Evolutionary conservation across 1,284 basidiomycete species (phyloP), one percentile per base, ranked within the genome.

Genomic region (Boletellus deceptivus): DNA sequence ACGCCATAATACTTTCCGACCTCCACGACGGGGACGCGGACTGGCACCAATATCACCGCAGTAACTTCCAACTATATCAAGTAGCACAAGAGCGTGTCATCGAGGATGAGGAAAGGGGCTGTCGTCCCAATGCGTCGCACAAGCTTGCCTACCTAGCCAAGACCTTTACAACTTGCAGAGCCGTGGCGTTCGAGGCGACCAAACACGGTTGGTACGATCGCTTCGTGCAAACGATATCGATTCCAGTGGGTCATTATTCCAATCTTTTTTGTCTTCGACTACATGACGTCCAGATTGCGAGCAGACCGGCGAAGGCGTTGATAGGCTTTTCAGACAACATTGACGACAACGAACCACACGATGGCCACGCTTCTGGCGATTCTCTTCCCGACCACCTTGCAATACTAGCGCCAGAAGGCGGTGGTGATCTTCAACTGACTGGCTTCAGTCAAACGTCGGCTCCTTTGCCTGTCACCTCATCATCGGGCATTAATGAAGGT

Each of bases 141-240:
- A 71, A 69, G 46, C 68, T 77, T 43, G 53, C 55, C n/a, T 60
- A 71, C 46, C 57, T 75, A 6, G 76, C 76, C 10, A 61, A 69
- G 40, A 70, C 64, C 20, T 84, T 75, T 55, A 59, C 50, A 6
- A 68, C 65, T 31, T 80, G 77, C 57, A 72, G 64, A 42, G 74
- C 79, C 9, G 49, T 72, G n/a, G 72, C 73, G 49, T 50, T 55
- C 14, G 55, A 60, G 17, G 64, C 61, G 39, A 67, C 71, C 22
- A 63, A 58, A 37, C 59, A 63, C 44, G 81, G 81, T n/a, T 83
- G 78, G 78, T 82, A 83, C 53, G 80, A 83, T 56, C 59, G 57
- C 49, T 56, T 59, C 40, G 49, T 50, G 44, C 62, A 61, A 44
- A 40, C 53, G 5, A 47, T 46, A 11, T 42, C 42, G n/a, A 52